A percentile compares a stretch with the other conserved stretches of the same genome.
phyloP scores from a whole-genome alignment of 306 rosid species.

The Lathyrus sativus region DNA sequence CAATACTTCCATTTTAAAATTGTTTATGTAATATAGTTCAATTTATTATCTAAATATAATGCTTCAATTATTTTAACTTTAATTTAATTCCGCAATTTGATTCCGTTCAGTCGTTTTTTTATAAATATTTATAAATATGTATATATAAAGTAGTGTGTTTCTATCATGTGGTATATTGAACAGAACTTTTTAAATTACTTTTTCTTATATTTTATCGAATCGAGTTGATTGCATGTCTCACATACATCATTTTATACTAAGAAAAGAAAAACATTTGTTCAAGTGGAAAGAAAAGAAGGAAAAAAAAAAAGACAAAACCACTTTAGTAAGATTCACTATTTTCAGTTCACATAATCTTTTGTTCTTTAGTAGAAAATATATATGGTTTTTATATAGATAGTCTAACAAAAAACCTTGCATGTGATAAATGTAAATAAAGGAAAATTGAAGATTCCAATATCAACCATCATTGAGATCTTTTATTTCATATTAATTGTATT shows the following conservation, averaged over 20 bases:
- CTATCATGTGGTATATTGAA: constrained; percentile 19
- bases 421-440: neutral
- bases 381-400: too few species aligned
- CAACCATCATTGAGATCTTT: too few species aligned
- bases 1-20: neutral
- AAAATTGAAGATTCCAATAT: too few species aligned
- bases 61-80: too few species aligned
- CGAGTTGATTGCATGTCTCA: constrained; percentile 44
- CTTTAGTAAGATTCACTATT: constrained; percentile 38
- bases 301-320: neutral
- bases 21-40: too few species aligned
- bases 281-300: neutral
- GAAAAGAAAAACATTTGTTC: neutral
- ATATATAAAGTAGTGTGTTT: neutral
- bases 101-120: too few species aligned
- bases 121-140: too few species aligned
- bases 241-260: constrained; percentile 27
- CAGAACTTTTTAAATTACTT: neutral
- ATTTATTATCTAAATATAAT: too few species aligned
- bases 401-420: neutral
- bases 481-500: too few species aligned
- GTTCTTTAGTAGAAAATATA: neutral
- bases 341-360: constrained; percentile 36
- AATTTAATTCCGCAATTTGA: too few species aligned
- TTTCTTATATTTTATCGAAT: constrained; percentile 34